Conservation (phyloP, 139 green algal genomes). For the Desmodesmus armatus region DNA sequence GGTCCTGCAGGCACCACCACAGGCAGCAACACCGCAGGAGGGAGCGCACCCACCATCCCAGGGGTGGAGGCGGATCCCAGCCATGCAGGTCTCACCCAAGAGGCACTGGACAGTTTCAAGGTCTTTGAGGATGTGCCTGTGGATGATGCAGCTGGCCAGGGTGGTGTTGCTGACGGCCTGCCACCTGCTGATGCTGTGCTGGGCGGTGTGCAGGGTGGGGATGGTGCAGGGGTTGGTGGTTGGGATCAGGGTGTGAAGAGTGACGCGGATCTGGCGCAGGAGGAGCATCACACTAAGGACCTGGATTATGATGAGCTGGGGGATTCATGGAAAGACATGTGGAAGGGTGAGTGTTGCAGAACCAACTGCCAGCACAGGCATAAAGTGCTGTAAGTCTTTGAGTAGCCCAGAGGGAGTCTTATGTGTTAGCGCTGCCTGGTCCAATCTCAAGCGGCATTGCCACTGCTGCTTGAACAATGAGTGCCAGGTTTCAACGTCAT, state of each 20-base stretch:
- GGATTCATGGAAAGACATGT: constrained; percentile 18
- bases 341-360: constrained; percentile 37
- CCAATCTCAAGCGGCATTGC: neutral
- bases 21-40: neutral
- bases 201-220: neutral
- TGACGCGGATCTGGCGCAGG: neutral
- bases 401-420: no score
- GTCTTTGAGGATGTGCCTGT: constrained; percentile 31
- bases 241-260: neutral
- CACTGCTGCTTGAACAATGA: neutral
- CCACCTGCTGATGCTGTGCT: neutral
- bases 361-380: no score
- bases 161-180: neutral
- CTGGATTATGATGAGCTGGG: constrained; percentile 10
- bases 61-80: constrained; percentile 15
- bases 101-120: constrained; percentile 60
- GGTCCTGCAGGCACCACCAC: neutral
- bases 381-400: no score
- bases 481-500: no score
- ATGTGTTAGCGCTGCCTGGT: no score
- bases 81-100: constrained; percentile 55
- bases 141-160: neutral
- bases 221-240: neutral
- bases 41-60: neutral
- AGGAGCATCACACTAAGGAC: neutral